phyloP scores from a whole-genome alignment of 2,329 filamentous ascomycete species.

The Emergomyces orientalis region DNA sequence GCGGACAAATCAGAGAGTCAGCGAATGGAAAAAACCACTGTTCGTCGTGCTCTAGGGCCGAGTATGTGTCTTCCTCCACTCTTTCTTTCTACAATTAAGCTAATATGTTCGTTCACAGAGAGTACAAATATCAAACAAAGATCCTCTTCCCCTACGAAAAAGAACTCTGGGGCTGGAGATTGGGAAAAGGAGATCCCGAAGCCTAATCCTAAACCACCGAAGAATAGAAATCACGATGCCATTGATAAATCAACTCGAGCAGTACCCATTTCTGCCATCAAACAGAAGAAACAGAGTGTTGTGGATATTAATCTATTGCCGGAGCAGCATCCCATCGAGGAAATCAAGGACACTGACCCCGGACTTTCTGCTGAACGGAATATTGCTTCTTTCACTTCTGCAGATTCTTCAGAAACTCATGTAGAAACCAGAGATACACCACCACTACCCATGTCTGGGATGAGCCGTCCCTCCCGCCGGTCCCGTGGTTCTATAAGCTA shows the following conservation, averaged over 20 bases:
- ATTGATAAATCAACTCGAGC: background rate
- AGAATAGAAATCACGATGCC: background rate
- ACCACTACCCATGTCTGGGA: constrained; percentile 13
- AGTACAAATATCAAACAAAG: constrained; percentile 40
- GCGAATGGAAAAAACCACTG: constrained; percentile 9
- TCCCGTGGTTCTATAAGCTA: constrained; percentile 64
- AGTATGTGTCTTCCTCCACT: constrained; percentile 27
- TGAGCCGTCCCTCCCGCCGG: constrained; percentile 53
- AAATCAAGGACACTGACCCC: constrained; percentile 1
- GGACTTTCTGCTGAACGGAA: background rate
- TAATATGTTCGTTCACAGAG: constrained; percentile 28
- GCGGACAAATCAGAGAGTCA: constrained; percentile 12
- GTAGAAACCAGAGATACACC: constrained; percentile 18
- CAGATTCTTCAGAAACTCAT: constrained; percentile 8
- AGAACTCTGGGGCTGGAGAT: constrained; percentile 8
- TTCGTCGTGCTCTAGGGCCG: constrained; percentile 26
- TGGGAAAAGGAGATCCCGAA: constrained; percentile 4
- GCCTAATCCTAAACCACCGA: background rate
- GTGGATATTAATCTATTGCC: constrained; percentile 21
- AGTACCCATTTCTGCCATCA: background rate
- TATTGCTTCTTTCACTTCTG: background rate
- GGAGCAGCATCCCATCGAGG: constrained; percentile 13
- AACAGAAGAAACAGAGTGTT: constrained; percentile 1
- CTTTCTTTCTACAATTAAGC: background rate
- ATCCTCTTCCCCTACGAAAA: constrained; percentile 28